Evolutionary conservation across 2,329 filamentous ascomycete genomes (phyloP), one percentile per base, ranked within the genome.

Genomic region (Ceratocystis variospora): DNA sequence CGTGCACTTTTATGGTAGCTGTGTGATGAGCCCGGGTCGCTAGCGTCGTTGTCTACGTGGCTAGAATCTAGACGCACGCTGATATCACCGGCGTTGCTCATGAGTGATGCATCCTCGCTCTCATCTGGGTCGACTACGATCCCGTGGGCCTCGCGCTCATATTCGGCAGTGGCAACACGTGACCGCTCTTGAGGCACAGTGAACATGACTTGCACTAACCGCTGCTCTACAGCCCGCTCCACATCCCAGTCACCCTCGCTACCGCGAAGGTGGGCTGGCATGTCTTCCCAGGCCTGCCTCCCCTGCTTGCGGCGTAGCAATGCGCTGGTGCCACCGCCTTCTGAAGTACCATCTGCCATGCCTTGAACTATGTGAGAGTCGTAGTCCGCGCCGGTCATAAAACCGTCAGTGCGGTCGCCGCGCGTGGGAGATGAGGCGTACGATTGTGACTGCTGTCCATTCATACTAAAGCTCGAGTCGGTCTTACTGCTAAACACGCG

Each of bases 181-280:
- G 97, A 76, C 71, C 85, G 84, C 75, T 93, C 88, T 74, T 87
- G 90, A 1, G 94, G 93, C 68, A 96, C 90, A 0, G 93, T 96
- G 75, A 96, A 97, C 83, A 96, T 94, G 72, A 90, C 83, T 74
- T 92, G 88, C 68, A 92, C 88, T 7, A 89, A 79, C 25, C 87
- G 77, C 67, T 82, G 82, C 76, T 90, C 86, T 1, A 87, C 83
- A 1, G 88, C 87, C 66, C 81, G 79, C 73, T 92, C 88, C 48
- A 92, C 83, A 71, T 91, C 88, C 88, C 88, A 89, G 65, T 90
- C 87, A 74, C 84, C 86, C 66, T 87, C 84, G 41, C 78, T 77
- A 10, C 69, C 69, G 15, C 62, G 64, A 8, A 70, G 70, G n/a
- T 71, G 70, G 2, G 71, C 74, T 4, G 70, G 73, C 66, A 68